These are phyloP conservation scores for Brasenia schreberi DNA, from an alignment of 164 flowering plant species.

Conservation along the genomic window DNA sequence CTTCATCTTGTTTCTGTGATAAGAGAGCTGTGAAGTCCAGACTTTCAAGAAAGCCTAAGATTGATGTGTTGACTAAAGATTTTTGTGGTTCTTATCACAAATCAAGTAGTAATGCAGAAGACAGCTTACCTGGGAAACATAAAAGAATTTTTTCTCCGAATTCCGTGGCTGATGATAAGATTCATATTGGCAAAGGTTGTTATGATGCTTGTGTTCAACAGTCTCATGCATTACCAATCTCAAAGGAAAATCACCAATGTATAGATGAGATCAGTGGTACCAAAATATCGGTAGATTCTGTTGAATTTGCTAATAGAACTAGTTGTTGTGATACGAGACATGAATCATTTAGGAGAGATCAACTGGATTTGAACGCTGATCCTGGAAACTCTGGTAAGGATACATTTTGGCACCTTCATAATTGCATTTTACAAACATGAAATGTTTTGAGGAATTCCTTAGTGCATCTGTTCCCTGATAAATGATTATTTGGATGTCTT, in stretches of 20 bases:
- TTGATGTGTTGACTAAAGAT: background rate
- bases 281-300: background rate
- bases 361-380: background rate
- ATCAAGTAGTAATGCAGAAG: background rate
- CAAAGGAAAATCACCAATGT: background rate
- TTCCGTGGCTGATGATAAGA: background rate
- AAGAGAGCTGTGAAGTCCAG: conserved; percentile 24
- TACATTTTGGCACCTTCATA: too few species aligned
- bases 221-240: background rate
- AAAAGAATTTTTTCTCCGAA: background rate
- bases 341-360: background rate
- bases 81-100: background rate
- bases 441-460: too few species aligned
- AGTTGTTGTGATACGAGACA: background rate
- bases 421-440: too few species aligned
- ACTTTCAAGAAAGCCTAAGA: background rate
- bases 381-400: background rate
- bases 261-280: background rate
- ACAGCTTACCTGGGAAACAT: background rate
- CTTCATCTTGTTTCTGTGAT: conserved; percentile 11
- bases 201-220: background rate
- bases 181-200: background rate
- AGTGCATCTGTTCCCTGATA: background rate
- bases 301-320: background rate
- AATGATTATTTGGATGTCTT: background rate